Evolutionary conservation across 2,329 filamentous ascomycete genomes (phyloP), one percentile per base, ranked within the genome.

Genomic region (Diaporthe ilicicola): DNA sequence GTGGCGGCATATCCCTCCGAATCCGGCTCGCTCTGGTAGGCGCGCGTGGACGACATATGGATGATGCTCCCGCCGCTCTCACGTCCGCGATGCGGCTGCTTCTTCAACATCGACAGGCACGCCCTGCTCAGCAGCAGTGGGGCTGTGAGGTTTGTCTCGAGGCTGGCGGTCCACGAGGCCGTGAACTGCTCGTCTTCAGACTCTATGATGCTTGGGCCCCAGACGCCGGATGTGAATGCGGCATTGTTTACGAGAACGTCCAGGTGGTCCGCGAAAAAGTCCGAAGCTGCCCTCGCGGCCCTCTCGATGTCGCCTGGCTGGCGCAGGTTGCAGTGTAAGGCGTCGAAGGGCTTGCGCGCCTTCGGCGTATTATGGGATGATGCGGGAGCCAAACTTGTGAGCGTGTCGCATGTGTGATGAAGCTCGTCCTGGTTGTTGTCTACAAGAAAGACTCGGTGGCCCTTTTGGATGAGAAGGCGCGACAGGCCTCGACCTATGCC

Each of bases 401-500:
- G 76, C 0, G 77, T 69, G 13, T 70, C 69, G 4, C 77, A 75
- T 6, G 79, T 81, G 74, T 84, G 78, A n/a, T 75, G 65, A 9
- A 84, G 79, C 73, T 84, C 82, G 7, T 74, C 66, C 37, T 73
- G 53, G 75, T 84, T 80, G 71, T 76, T 77, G 75, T 84, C 82
- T 10, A 84, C 67, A 3, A 84, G 77, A 69, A 81, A 80, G 50
- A 84, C 82, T 19, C 81, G 78, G 71, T 84, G 80, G 69, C 81
- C 81, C 34, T 76, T 76, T 44, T 75, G 72, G 29, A 84, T 78
- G 7, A 84, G 79, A 1, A 80, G 77, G 48, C 71, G 84, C 74
- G 90, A 90, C 64, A 91, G 91, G 68, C 90, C 90, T 64, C 85
- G 82, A 37, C 91, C 91, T 76, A 93, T 93, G 71, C 91, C 91